Evolutionary conservation across 164 flowering plant species (phyloP).

Genomic region (Liquidambar formosana): DNA sequence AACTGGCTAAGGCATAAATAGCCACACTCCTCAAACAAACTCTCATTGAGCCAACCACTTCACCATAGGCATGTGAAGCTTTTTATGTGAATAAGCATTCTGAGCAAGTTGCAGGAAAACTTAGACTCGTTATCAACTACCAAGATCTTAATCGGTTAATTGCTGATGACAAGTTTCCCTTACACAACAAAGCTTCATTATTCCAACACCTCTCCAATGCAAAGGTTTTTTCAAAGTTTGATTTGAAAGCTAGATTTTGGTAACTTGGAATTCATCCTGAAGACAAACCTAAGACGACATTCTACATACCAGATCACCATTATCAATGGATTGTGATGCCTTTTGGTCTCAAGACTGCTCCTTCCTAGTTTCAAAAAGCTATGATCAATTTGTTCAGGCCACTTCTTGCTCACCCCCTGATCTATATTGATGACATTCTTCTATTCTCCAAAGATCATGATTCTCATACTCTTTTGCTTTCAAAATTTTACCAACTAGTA

Average conservation of each 20-base stretch:
- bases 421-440: neutral
- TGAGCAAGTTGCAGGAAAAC: neutral
- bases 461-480: neutral
- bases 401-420: neutral
- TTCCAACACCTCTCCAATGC: neutral
- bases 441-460: neutral
- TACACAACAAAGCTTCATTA: neutral
- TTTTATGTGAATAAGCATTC: neutral
- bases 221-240: neutral
- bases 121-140: neutral
- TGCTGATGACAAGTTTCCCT: neutral
- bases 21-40: neutral
- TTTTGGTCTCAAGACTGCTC: neutral
- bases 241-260: neutral
- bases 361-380: neutral
- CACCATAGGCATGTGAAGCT: neutral
- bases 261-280: neutral
- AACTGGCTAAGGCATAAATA: neutral
- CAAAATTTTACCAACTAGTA: neutral
- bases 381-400: neutral
- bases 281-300: neutral
- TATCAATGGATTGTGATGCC: neutral
- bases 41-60: neutral
- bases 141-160: neutral
- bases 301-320: neutral